Base-by-base conservation (phyloP, 140 eudicot species). In the Flaveria floridana region DNA sequence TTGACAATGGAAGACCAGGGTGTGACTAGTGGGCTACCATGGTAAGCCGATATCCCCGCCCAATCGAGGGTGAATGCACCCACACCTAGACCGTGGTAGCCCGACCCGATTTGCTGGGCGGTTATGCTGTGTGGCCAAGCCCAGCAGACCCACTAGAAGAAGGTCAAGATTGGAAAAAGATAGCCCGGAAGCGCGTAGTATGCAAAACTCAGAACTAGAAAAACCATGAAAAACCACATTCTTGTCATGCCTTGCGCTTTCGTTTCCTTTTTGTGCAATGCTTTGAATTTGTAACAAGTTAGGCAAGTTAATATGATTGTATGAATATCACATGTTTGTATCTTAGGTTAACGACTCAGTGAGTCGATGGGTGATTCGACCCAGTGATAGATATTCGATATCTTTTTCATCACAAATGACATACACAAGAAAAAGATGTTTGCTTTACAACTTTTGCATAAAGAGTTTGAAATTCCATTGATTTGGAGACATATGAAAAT, bases 1-100 rank as follows among this genome's bases (percentile, higher is more conserved):
- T 93, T 93, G 59, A 93, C 80, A 70, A 93, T 90, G 63, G 97
- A 90, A 21, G 84, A 70, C 92, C 96, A 93, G 0, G 98, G 98
- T 7, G 98, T 71, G 25, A 93, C 98, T 70, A 93, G 76, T 5
- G 98, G 98, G 82, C 98, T 93, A 39, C 96, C 97, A 41, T 93
- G 97, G 79, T 93, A 93, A 4, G 98, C 98, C 0, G 93, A 83
- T 67, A 93, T 93, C 11, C 98, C 98, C 11, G 98, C 98, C 98
- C 97, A 93, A 34, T 93, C 98, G 7, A 93, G 85, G 56, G 96
- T 90, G 86, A 93, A 93, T 61, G 98, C 97, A 10, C 98, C 98
- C 67, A 93, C 69, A 2, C 98, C 97, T 1, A 93, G 84, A 18
- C 98, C 98, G 71, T 93, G 87, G 79, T 86, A 86, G 11, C 97